These are phyloP conservation scores for Quercus aquifolioides DNA, from an alignment of 306 rosid species.

Conservation along the genomic window DNA sequence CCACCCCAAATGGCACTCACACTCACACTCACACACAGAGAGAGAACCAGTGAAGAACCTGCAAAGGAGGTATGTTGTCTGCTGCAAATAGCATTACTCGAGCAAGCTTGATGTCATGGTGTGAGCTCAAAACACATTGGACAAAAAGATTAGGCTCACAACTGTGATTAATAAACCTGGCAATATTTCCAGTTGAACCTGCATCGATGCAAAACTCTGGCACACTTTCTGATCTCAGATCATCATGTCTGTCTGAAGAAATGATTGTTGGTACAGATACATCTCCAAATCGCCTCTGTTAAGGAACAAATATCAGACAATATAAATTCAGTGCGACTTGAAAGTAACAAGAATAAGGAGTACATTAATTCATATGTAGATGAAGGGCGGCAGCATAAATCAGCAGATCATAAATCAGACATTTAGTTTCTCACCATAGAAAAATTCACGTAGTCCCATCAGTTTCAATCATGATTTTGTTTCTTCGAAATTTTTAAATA, in stretches of 20 bases:
- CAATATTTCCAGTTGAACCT: constrained; percentile 75
- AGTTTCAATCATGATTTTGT: neutral
- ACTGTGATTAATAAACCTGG: constrained; percentile 89
- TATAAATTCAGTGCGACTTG: neutral
- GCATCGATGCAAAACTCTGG: constrained; percentile 96
- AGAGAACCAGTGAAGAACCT: constrained; percentile 44
- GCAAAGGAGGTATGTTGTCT: constrained; percentile 91
- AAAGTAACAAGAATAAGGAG: neutral
- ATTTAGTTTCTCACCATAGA: neutral
- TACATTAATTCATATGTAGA: neutral
- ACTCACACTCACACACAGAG: neutral
- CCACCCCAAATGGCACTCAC: too few relatives aligned
- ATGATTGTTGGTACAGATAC: constrained; percentile 30
- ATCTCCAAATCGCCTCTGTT: constrained; percentile 68
- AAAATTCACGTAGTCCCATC: neutral
- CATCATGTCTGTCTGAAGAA: constrained; percentile 55
- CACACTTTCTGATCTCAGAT: constrained; percentile 47
- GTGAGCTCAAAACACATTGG: constrained; percentile 89
- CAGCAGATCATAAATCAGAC: neutral
- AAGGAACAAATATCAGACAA: neutral
- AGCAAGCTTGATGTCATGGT: constrained; percentile 77
- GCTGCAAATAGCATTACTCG: constrained; percentile 91
- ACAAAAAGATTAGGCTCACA: constrained; percentile 96
- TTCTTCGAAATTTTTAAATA: neutral
- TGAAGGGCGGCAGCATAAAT: neutral